Base-by-base conservation (phyloP, 768 basidiomycete genomes). In the Rhodotorula sphaerocarpa region DNA sequence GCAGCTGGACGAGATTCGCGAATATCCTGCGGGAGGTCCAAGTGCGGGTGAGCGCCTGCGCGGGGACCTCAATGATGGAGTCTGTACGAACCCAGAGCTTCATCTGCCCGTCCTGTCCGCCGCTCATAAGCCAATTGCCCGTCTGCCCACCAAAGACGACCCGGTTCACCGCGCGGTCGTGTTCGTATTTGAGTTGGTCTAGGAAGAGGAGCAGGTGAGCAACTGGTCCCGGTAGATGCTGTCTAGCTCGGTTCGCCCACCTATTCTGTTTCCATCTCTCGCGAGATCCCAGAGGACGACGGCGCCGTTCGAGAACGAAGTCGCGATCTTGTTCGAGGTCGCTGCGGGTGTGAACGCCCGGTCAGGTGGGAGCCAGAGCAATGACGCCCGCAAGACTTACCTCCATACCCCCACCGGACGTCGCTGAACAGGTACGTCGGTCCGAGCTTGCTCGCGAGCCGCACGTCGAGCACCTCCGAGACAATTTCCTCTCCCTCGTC, bases 21-120 rank as follows among this genome's bases (percentile, higher is more conserved):
- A n/a, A 71, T 60, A 50, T 71, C 70, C 66, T 70, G 50, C 7
- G 2, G 25, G n/a, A 4, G 28, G 7, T 4, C 36, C 9, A 39
- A 39, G 36, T 16, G 9, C 36, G 16, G 36, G 36, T 39, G 1
- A 36, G n/a, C 7, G 31, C 7, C 6, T 16, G 53, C 21, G 36
- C 7, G 30, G 44, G n/a, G n/a, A n/a, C n/a, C n/a, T n/a, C n/a
- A n/a, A n/a, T n/a, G n/a, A n/a, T n/a, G n/a, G n/a, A n/a, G n/a
- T n/a, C n/a, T n/a, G n/a, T n/a, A n/a, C 65, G 2, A 30, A 70
- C 69, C 69, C 69, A 70, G 21, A 70, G 50, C 63, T 67, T 70
- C 55, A 70, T 67, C 44, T 63, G 61, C 2, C 66, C 66, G 33
- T 71, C 67, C 25, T 71, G 67, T 11, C 70, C 65, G 3, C 62